Evolutionary conservation across 1,284 basidiomycete species (phyloP).

Genomic region (Trametes hirsuta): DNA sequence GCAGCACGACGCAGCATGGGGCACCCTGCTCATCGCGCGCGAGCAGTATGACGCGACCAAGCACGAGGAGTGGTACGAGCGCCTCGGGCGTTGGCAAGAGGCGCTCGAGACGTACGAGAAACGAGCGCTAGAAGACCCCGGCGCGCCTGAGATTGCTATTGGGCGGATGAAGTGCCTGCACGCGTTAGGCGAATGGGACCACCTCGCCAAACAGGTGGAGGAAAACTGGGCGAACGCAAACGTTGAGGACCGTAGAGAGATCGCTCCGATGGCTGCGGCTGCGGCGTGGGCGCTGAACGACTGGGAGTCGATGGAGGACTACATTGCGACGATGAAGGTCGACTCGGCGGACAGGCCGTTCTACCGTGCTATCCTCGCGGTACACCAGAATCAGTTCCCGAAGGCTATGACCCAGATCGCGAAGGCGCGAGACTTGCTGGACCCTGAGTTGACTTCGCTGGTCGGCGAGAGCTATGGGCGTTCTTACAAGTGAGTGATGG

Average conservation of each 20-base stretch:
- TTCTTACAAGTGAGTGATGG: conserved; percentile 83
- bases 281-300: conserved; percentile 97
- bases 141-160: conserved; percentile 73
- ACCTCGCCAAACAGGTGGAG: conserved; percentile 85
- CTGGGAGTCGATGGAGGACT: conserved; percentile 99
- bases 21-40: conserved; percentile 87
- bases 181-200: conserved; percentile 98
- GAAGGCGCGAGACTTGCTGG: conserved; percentile 92
- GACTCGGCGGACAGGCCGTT: conserved; percentile 96
- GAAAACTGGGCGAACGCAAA: conserved; percentile 87
- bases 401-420: conserved; percentile 92
- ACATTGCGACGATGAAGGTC: conserved; percentile 91
- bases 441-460: conserved; percentile 90
- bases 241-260: conserved; percentile 86
- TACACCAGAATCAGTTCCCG: conserved; percentile 95
- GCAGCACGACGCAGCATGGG: conserved; percentile 96
- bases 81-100: conserved; percentile 96
- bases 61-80: conserved; percentile 98
- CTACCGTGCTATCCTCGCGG: conserved; percentile 94
- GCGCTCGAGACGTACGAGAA: conserved; percentile 89
- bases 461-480: conserved; percentile 96
- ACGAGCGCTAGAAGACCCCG: conserved; percentile 71
- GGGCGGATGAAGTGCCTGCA: conserved; percentile 97
- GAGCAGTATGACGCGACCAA: conserved; percentile 86
- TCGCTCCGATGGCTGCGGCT: conserved; percentile 96